phyloP scores from a whole-genome alignment of 495 filamentous ascomycete genomes.

The Cladorrhinum samala region DNA sequence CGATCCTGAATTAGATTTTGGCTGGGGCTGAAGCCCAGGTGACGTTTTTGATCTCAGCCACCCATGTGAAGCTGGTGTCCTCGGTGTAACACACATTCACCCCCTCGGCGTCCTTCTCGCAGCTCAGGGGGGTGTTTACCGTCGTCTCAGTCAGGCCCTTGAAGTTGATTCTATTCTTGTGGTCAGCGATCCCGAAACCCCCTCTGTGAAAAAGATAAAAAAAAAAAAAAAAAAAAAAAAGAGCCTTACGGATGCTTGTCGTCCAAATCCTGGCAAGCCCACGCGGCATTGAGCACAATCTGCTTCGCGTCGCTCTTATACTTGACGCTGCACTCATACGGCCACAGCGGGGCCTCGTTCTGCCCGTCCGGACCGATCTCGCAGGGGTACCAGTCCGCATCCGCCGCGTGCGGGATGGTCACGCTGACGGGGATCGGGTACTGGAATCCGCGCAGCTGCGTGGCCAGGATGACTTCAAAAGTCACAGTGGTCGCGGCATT shows the following conservation, averaged over 20 bases:
- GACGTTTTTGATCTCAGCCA: neutral
- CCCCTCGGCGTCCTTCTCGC: neutral
- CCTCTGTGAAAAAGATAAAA: neutral
- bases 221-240: no score
- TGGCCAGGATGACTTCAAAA: slow-evolving; percentile 23
- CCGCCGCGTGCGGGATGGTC: neutral
- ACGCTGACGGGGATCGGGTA: slow-evolving; percentile 19
- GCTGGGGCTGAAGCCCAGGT: neutral
- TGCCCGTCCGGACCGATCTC: slow-evolving; percentile 16
- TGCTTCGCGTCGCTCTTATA: slow-evolving; percentile 14
- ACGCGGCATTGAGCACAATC: slow-evolving; percentile 19
- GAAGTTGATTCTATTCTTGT: slow-evolving; percentile 15
- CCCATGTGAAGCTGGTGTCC: neutral
- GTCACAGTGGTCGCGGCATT: neutral
- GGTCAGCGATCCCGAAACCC: neutral
- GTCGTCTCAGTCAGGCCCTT: slow-evolving; percentile 18
- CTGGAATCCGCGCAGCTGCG: slow-evolving; percentile 15
- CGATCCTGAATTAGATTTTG: no score
- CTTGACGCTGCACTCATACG: slow-evolving; percentile 15
- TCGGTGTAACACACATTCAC: neutral
- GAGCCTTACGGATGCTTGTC: slow-evolving; percentile 20
- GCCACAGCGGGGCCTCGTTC: slow-evolving; percentile 18
- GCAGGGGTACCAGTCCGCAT: slow-evolving; percentile 17
- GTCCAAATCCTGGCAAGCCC: slow-evolving; percentile 27
- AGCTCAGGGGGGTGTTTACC: slow-evolving; percentile 3